Evolutionary conservation across 1,284 basidiomycete genomes (phyloP).

Genomic region (Naganishia liquefaciens): DNA sequence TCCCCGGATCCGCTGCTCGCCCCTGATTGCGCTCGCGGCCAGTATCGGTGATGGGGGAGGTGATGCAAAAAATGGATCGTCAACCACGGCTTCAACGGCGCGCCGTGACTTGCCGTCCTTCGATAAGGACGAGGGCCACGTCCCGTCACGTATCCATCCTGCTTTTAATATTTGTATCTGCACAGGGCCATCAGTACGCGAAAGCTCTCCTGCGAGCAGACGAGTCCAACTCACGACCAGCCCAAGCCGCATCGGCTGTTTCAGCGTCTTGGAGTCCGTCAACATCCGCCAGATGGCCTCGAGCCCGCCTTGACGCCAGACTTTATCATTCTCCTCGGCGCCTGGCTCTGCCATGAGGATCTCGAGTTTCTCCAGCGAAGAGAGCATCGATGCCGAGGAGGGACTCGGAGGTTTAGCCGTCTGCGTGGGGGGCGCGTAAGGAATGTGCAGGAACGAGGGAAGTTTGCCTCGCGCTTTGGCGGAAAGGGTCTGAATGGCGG

Average conservation of each 20-base stretch:
- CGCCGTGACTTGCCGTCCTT: slow-evolving; percentile 21
- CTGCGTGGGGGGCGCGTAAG: slow-evolving; percentile 26
- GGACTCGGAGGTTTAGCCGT: slow-evolving; percentile 3
- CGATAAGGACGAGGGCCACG: slow-evolving; percentile 44
- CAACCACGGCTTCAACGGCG: slow-evolving; percentile 13
- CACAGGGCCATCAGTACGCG: neutral
- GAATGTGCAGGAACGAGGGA: slow-evolving; percentile 34
- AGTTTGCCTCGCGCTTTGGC: slow-evolving; percentile 27
- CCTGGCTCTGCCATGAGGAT: slow-evolving; percentile 41
- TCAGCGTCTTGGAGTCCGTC: slow-evolving; percentile 41
- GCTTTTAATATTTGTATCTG: slow-evolving; percentile 50
- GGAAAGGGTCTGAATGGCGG: slow-evolving; percentile 15
- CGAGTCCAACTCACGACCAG: slow-evolving; percentile 50
- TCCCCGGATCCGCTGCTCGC: neutral
- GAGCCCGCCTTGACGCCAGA: slow-evolving; percentile 46
- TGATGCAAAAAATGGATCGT: slow-evolving; percentile 33
- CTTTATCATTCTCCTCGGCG: slow-evolving; percentile 41
- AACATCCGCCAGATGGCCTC: slow-evolving; percentile 42
- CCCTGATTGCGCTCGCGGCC: neutral
- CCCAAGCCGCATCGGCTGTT: slow-evolving; percentile 43
- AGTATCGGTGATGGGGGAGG: slow-evolving; percentile 17
- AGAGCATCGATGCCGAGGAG: neutral
- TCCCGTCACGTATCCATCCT: slow-evolving; percentile 51
- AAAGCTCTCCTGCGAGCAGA: too few species aligned
- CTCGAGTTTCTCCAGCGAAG: slow-evolving; percentile 38